Evolutionary conservation across 352 stramenopile genomes (phyloP).

Genomic region (Pythium dissotocum): DNA sequence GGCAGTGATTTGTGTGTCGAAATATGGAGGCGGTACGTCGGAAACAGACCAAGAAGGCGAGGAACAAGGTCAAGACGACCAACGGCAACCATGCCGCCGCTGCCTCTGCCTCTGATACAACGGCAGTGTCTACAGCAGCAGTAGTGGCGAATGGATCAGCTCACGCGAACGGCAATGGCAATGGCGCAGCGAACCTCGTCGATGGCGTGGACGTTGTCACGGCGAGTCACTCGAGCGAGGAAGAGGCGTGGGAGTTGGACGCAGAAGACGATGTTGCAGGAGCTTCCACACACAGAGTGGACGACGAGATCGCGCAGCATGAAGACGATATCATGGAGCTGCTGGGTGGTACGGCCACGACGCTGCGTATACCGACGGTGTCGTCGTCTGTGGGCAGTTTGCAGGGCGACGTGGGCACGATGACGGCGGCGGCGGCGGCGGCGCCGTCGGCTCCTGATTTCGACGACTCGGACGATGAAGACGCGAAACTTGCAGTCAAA

Average conservation of each 20-base stretch:
- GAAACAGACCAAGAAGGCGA: conserved; percentile 30
- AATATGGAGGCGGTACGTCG: conserved; percentile 32
- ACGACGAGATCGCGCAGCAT: conserved; percentile 54
- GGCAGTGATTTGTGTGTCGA: neutral
- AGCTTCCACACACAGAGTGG: conserved; percentile 10
- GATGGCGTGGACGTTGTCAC: neutral
- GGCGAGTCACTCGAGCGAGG: conserved; percentile 24
- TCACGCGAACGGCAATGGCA: neutral
- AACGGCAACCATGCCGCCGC: conserved; percentile 1
- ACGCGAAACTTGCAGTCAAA: neutral
- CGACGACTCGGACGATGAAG: conserved; percentile 44
- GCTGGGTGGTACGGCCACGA: conserved; percentile 29
- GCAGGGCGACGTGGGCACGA: conserved; percentile 4
- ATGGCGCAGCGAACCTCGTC: neutral
- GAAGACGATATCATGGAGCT: conserved; percentile 61
- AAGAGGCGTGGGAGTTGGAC: conserved; percentile 13
- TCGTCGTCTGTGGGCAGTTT: conserved; percentile 9
- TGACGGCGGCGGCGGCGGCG: conserved; percentile 16
- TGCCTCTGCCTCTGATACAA: neutral
- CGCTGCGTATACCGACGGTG: conserved; percentile 19
- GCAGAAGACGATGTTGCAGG: neutral
- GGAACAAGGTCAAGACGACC: conserved; percentile 21
- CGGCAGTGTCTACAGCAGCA: neutral
- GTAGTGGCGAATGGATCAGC: neutral
- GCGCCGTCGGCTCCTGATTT: conserved; percentile 45